Conservation (phyloP, 1,139 yeast species). For the Spencermartinsiella ligniputridi region DNA sequence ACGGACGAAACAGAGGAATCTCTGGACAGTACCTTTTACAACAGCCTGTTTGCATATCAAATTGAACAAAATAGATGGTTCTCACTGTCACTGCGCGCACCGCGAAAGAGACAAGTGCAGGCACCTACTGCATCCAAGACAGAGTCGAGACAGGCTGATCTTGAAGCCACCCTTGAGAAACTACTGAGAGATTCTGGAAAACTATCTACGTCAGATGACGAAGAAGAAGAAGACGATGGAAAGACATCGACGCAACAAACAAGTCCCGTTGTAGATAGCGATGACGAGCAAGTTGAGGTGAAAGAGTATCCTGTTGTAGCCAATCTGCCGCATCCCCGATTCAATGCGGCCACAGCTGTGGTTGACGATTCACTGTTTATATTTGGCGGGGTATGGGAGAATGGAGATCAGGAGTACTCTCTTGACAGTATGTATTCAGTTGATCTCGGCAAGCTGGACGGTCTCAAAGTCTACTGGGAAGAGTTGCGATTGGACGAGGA, state of each 20-base stretch:
- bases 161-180: slow-evolving; percentile 73
- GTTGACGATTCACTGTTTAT: slow-evolving; percentile 80
- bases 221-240: slow-evolving; percentile 38
- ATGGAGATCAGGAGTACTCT: slow-evolving; percentile 77
- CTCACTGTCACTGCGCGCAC: slow-evolving; percentile 61
- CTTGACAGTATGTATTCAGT: slow-evolving; percentile 83
- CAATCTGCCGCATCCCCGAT: slow-evolving; percentile 78
- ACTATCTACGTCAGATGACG: slow-evolving; percentile 55
- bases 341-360: slow-evolving; percentile 81
- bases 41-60: slow-evolving; percentile 76
- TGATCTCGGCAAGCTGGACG: slow-evolving; percentile 83
- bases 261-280: slow-evolving; percentile 25
- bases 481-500: slow-evolving; percentile 60
- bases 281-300: slow-evolving; percentile 35
- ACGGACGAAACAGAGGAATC: slow-evolving; percentile 93
- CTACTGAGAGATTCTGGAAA: slow-evolving; percentile 59
- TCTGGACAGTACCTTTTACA: slow-evolving; percentile 78
- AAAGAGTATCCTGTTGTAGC: slow-evolving; percentile 54
- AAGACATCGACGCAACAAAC: slow-evolving; percentile 33
- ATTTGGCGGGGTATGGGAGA: slow-evolving; percentile 90
- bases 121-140: slow-evolving; percentile 32
- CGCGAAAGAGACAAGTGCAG: slow-evolving; percentile 44
- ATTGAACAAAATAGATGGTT: slow-evolving; percentile 89
- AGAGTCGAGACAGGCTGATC: slow-evolving; percentile 63
- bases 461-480: slow-evolving; percentile 88